A percentile compares a stretch with the other conserved stretches of the same genome.
Evolutionary conservation across 768 basidiomycete species (phyloP).

Genomic region (Exsudoporus frostii): DNA sequence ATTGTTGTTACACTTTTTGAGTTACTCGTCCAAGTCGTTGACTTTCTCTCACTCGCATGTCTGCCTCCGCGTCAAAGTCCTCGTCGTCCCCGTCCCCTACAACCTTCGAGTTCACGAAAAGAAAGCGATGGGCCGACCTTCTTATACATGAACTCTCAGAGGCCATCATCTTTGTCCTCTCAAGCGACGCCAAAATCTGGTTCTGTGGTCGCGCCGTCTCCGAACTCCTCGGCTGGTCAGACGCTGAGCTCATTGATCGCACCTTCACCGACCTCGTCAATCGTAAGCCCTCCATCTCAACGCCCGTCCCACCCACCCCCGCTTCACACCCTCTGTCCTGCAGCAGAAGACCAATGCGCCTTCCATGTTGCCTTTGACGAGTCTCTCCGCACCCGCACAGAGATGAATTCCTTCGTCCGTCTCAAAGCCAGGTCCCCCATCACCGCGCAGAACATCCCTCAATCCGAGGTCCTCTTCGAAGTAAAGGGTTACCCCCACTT

Average conservation of each 20-base stretch:
- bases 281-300: constrained; percentile 38
- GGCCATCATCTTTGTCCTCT: constrained; percentile 65
- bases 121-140: constrained; percentile 85
- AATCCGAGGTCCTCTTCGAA: constrained; percentile 63
- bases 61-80: constrained; percentile 9
- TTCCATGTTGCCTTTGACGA: constrained; percentile 51
- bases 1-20: too few species aligned
- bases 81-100: constrained; percentile 7
- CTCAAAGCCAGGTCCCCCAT: constrained; percentile 48
- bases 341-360: constrained; percentile 55
- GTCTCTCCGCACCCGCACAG: constrained; percentile 45
- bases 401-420: constrained; percentile 58
- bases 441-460: constrained; percentile 21
- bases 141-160: constrained; percentile 75
- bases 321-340: background rate
- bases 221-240: constrained; percentile 76
- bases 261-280: constrained; percentile 65
- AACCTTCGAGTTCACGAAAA: constrained; percentile 79
- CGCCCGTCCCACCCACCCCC: background rate
- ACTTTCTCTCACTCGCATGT: constrained; percentile 24
- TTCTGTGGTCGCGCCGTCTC: constrained; percentile 67
- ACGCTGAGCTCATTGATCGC: constrained; percentile 66
- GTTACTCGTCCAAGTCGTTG: too few species aligned
- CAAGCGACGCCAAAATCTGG: constrained; percentile 56
- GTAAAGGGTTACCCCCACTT: constrained; percentile 64